Evolutionary conservation across 352 stramenopile genomes (phyloP), one percentile per base, ranked within the genome.

Genomic region (Phytopythium mirpurense): DNA sequence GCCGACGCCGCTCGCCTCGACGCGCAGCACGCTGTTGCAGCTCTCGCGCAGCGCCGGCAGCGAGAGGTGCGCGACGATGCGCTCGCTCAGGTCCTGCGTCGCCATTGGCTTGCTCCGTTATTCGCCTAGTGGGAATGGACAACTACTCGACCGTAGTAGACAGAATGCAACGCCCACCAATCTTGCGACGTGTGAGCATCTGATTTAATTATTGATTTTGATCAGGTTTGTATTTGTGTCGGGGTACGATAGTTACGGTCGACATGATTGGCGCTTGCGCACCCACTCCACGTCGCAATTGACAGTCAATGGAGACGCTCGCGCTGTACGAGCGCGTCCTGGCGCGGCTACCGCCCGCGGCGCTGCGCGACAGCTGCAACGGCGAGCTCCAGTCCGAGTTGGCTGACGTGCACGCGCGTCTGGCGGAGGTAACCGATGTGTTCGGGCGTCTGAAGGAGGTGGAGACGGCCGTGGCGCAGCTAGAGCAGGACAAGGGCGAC

Each of bases 311-410:
- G 18, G 38, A 44, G 38, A 19, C 24, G 18, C 12, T 14, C 18
- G 3, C n/a, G 38, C 18, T 24, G 38, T 44, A 34, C 23, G 42
- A 15, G 42, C 42, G 42, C 14, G 3, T 48, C 7, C 10, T 48
- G 24, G 42, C 42, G 42, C 42, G 23, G 5, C 18, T 48, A 11
- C 27, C 42, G 42, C 23, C 24, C 7, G 2, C n/a, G 5, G 18
- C 23, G 43, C 43, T 49, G 43, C 43, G 43, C 24, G 9, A 35
- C 5, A 35, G 43, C 24, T 49, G 43, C 43, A 32, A 49, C 26
- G 24, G 18, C 43, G 14, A 23, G 8, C 11, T 49, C 8, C 43
- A 5, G 7, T 10, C 11, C 4, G 43, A 49, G 43, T 2, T 36
- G 9, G 10, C 7, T 14, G 9, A n/a, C 3, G 43, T 35, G 3